A percentile compares a stretch with the other conserved stretches of the same genome.
phyloP scores from a whole-genome alignment of 2,329 filamentous ascomycete genomes.

The Cordyceps fumosorosea region DNA sequence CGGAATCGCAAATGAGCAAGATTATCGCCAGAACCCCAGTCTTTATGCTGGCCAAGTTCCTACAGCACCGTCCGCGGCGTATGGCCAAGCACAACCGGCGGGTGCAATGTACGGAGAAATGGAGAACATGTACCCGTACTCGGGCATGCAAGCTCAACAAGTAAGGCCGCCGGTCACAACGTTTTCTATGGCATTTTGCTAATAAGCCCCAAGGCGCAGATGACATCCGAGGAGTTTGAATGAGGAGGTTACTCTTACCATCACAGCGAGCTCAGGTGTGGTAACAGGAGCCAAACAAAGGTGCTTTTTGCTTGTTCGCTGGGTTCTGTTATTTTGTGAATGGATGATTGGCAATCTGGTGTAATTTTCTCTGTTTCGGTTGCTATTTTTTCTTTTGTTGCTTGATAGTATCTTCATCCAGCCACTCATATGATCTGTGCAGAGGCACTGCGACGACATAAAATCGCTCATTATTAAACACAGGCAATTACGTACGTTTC shows the following conservation, averaged over 20 bases:
- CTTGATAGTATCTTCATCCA: background rate
- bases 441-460: background rate
- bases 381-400: background rate
- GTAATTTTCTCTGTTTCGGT: background rate
- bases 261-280: background rate
- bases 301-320: background rate
- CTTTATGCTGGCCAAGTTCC: conserved; percentile 82
- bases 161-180: conserved; percentile 39
- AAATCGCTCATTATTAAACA: conserved; percentile 13
- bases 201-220: conserved; percentile 30
- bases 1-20: conserved; percentile 59
- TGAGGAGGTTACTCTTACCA: conserved; percentile 17
- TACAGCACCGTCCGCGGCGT: conserved; percentile 61
- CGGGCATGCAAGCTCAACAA: conserved; percentile 74
- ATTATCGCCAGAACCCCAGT: conserved; percentile 70
- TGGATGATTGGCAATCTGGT: background rate
- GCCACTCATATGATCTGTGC: background rate
- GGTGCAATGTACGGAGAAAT: conserved; percentile 68
- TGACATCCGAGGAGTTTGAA: conserved; percentile 41
- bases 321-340: background rate
- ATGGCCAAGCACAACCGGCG: conserved; percentile 68
- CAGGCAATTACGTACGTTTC: conserved; percentile 19
- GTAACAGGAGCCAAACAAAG: background rate
- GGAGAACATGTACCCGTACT: conserved; percentile 80
- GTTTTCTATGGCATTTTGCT: conserved; percentile 7